These are phyloP conservation scores for Udeniomyces megalosporus DNA, from an alignment of 768 basidiomycete genomes.

Conservation along the genomic window DNA sequence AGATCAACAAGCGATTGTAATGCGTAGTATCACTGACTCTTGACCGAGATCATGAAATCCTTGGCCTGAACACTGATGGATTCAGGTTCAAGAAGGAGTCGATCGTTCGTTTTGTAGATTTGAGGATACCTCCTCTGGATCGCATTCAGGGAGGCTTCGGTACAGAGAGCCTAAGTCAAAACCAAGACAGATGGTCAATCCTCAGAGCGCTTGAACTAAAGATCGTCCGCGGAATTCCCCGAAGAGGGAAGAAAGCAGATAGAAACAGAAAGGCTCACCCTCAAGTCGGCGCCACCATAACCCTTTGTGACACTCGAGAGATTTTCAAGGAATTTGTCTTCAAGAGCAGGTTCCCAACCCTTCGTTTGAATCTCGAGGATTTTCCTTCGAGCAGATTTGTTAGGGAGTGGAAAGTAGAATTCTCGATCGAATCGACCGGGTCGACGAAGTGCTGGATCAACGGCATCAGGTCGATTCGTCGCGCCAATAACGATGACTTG, in stretches of 20 bases:
- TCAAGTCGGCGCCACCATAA: constrained; percentile 89
- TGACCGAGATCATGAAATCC: constrained; percentile 94
- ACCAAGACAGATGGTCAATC: neutral
- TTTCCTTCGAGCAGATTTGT: constrained; percentile 63
- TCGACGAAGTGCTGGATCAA: constrained; percentile 83
- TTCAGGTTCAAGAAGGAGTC: constrained; percentile 67
- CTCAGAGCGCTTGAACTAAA: no score
- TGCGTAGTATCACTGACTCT: constrained; percentile 53
- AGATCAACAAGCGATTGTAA: neutral
- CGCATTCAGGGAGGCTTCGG: constrained; percentile 90
- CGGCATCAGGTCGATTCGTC: constrained; percentile 92
- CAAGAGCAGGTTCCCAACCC: constrained; percentile 73
- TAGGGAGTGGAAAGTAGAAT: constrained; percentile 90
- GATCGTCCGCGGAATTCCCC: neutral
- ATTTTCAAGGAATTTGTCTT: constrained; percentile 40
- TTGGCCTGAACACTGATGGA: constrained; percentile 66
- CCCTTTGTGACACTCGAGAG: constrained; percentile 85
- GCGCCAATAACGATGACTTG: constrained; percentile 97
- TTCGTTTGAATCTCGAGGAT: constrained; percentile 80
- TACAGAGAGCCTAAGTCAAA: constrained; percentile 65
- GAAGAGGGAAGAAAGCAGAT: neutral
- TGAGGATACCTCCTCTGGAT: constrained; percentile 93
- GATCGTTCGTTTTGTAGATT: constrained; percentile 80
- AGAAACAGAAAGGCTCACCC: constrained; percentile 46
- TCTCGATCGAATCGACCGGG: constrained; percentile 95